These are phyloP conservation scores for Serendipita sp. DNA, from an alignment of 768 basidiomycete species.

Conservation along the genomic window DNA sequence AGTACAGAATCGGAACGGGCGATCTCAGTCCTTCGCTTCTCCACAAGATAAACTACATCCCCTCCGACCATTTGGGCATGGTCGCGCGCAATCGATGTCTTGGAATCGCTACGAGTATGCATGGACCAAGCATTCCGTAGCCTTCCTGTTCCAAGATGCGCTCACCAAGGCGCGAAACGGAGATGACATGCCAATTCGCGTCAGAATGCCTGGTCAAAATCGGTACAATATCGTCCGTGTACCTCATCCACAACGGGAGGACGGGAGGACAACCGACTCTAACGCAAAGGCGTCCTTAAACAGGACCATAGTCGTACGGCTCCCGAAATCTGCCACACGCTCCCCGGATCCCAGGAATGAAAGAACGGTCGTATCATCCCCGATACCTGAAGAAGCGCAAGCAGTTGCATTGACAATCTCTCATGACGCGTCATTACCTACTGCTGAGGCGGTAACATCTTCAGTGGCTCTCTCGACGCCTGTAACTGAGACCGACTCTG, in stretches of 20 bases:
- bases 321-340: neutral
- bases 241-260: neutral
- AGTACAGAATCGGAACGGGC: constrained; percentile 13
- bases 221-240: neutral
- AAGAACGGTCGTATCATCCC: neutral
- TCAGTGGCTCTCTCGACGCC: neutral
- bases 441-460: neutral
- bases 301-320: neutral
- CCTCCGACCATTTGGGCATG: neutral
- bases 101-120: constrained; percentile 31
- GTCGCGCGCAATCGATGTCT: neutral
- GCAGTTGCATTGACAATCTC: neutral
- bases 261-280: neutral
- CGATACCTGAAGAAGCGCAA: neutral
- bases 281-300: neutral
- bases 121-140: constrained; percentile 75
- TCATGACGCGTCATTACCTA: neutral
- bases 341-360: neutral
- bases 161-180: constrained; percentile 42
- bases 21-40: constrained; percentile 14
- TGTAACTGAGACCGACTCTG: too few relatives aligned
- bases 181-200: constrained; percentile 31
- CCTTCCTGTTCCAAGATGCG: constrained; percentile 50
- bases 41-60: constrained; percentile 5
- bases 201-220: constrained; percentile 43